phyloP scores from a whole-genome alignment of 495 filamentous ascomycete species.

The Trichoderma asperelloides region DNA sequence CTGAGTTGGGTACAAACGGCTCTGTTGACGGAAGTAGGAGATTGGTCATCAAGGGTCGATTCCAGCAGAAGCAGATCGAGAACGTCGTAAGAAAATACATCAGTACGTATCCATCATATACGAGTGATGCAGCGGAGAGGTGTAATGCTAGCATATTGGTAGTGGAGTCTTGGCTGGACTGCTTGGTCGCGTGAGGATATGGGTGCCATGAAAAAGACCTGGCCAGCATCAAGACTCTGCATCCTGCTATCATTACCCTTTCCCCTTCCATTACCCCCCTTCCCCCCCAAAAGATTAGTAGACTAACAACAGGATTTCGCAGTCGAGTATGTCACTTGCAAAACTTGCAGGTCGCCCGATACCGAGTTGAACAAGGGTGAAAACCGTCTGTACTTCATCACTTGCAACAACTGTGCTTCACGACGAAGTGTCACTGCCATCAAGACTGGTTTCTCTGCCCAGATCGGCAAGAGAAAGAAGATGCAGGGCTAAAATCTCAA shows the following conservation, averaged over 20 bases:
- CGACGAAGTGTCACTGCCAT: slow-evolving; percentile 90
- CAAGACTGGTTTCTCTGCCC: slow-evolving; percentile 99
- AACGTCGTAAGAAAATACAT: slow-evolving; percentile 91
- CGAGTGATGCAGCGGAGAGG: background rate
- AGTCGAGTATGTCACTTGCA: slow-evolving; percentile 97
- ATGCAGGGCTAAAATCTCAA: slow-evolving; percentile 29
- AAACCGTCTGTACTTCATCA: slow-evolving; percentile 85
- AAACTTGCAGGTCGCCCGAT: slow-evolving; percentile 89
- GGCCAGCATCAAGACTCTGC: background rate
- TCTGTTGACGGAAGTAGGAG: slow-evolving; percentile 87
- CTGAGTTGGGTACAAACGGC: slow-evolving; percentile 93
- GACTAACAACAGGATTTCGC: background rate
- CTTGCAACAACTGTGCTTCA: slow-evolving; percentile 79
- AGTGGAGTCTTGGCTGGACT: too few species aligned
- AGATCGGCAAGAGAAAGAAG: slow-evolving; percentile 89
- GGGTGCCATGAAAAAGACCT: too few species aligned
- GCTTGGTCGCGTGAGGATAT: too few species aligned
- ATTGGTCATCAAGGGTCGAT: slow-evolving; percentile 95
- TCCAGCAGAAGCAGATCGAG: slow-evolving; percentile 98
- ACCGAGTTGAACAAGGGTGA: slow-evolving; percentile 98
- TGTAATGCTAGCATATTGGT: background rate
- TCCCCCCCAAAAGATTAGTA: background rate
- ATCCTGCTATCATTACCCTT: background rate
- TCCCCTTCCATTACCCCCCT: background rate
- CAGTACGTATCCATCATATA: slow-evolving; percentile 45